Evolutionary conservation across 495 filamentous ascomycete genomes (phyloP).

Genomic region (Aspergillus panamensis): DNA sequence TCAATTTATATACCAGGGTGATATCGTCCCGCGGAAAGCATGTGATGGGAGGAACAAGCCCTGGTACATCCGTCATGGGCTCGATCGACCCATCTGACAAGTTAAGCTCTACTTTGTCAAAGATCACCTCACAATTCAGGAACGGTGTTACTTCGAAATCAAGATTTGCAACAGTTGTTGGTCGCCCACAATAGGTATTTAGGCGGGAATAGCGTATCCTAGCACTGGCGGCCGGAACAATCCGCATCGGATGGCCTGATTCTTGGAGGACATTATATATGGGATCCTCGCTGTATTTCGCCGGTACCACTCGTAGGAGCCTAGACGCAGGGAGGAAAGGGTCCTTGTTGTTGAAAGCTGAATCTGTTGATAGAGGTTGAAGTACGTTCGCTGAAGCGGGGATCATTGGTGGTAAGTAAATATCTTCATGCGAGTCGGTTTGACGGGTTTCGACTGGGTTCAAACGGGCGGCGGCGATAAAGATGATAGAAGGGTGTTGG

Average conservation of each 20-base stretch:
- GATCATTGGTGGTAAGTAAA: conserved; percentile 72
- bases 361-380: conserved; percentile 69
- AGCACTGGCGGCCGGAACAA: conserved; percentile 79
- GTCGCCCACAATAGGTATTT: conserved; percentile 58
- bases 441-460: conserved; percentile 53
- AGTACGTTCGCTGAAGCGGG: conserved; percentile 79
- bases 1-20: conserved; percentile 78
- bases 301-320: conserved; percentile 72
- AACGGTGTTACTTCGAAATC: conserved; percentile 88
- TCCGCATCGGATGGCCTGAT: conserved; percentile 60
- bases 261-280: conserved; percentile 62
- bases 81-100: conserved; percentile 66
- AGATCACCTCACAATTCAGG: conserved; percentile 64
- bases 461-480: conserved; percentile 68
- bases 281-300: conserved; percentile 54
- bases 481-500: conserved; percentile 72
- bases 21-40: conserved; percentile 80
- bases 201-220: conserved; percentile 76
- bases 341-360: conserved; percentile 57
- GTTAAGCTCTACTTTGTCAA: conserved; percentile 63
- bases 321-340: conserved; percentile 77
- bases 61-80: conserved; percentile 57
- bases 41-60: conserved; percentile 58
- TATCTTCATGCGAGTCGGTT: conserved; percentile 51
- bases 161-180: conserved; percentile 73